phyloP scores from a whole-genome alignment of 2,329 filamentous ascomycete species.

The Penicillium sp. region DNA sequence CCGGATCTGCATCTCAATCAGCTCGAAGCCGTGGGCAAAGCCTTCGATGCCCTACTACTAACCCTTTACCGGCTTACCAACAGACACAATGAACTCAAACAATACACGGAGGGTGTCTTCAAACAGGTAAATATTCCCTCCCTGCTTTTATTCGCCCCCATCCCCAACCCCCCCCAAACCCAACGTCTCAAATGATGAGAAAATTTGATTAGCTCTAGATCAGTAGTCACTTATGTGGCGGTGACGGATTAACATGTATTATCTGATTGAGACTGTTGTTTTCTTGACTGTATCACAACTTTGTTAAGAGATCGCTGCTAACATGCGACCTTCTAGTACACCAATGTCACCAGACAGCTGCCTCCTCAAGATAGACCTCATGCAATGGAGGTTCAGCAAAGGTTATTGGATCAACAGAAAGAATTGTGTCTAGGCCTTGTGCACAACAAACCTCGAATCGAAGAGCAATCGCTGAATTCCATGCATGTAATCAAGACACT shows the following conservation, averaged over 20 bases:
- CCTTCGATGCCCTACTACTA: constrained; percentile 45
- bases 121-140: constrained; percentile 38
- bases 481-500: constrained; percentile 58
- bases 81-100: constrained; percentile 41
- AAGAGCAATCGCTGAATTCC: constrained; percentile 63
- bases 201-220: constrained; percentile 76
- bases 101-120: constrained; percentile 39
- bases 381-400: constrained; percentile 32
- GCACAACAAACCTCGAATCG: constrained; percentile 34
- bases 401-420: constrained; percentile 32
- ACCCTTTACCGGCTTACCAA: constrained; percentile 40
- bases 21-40: constrained; percentile 39
- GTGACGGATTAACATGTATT: constrained; percentile 66
- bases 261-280: constrained; percentile 47
- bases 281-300: constrained; percentile 16
- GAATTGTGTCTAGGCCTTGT: constrained; percentile 30
- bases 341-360: constrained; percentile 20
- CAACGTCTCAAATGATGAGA: constrained; percentile 50
- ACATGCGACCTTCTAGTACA: constrained; percentile 24
- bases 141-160: neutral
- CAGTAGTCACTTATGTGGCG: constrained; percentile 64
- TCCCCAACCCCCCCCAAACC: constrained; percentile 1
- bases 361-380: constrained; percentile 26
- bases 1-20: constrained; percentile 32
- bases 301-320: constrained; percentile 24